Evolutionary conservation across 306 rosid genomes (phyloP), one percentile per base, ranked within the genome.

Genomic region (Senna siamea): DNA sequence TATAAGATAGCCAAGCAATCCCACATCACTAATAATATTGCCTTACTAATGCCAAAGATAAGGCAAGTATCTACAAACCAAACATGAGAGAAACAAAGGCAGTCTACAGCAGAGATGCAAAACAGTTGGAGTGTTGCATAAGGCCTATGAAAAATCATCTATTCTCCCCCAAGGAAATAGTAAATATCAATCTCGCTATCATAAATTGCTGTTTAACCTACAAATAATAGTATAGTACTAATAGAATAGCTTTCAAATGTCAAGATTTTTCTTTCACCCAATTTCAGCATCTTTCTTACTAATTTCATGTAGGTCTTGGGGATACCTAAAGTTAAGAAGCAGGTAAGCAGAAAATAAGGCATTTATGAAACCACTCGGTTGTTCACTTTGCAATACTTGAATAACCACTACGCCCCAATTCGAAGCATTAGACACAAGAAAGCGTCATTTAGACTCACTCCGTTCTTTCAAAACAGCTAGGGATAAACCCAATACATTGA

Each of bases 381-480:
- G 34, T 55, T 69, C 60, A 55, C 14, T 43, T 23, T 35, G 4
- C 9, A 35, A 19, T n/a, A 48, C 58, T 34, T 48, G 8, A 4
- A 8, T 32, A 9, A 35, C 66, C 15, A 12, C 56, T 17, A 23
- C 15, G 47, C 64, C 41, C 15, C 17, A 37, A 66, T 22, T 13
- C 77, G 47, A 51, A 66, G 66, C 63, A 70, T 30, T 15, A 26
- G 15, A 59, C 75, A 35, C 61, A 38, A 54, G 17, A 34, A 81
- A 57, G 57, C 50, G 19, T 66, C 69, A 58, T 78, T 26, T 22
- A 14, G 34, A 66, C 47, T 76, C 44, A 35, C 64, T 19, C 56
- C 11, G 15, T 52, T 74, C 62, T 61, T 7, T 23, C 12, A 61
- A 32, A 9, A 51, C 22, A 50, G 34, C 26, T 50, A 59, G 19